These are phyloP conservation scores for Aspergillus sp. DNA, from an alignment of 2,329 filamentous ascomycete species.

Conservation along the genomic window DNA sequence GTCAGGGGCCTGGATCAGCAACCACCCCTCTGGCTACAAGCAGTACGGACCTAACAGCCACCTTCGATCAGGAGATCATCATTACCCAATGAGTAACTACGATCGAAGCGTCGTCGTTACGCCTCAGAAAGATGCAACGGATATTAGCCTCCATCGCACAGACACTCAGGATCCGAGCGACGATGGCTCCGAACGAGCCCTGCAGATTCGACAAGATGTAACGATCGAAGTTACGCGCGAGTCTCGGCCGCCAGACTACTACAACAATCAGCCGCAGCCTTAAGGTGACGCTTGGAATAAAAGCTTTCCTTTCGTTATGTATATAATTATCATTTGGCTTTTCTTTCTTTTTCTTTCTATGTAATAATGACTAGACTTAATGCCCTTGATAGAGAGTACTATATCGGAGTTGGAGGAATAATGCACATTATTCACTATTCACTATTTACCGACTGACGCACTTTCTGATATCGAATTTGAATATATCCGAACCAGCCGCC, in stretches of 20 bases:
- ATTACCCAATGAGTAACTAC: constrained; percentile 33
- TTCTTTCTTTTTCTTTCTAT: neutral
- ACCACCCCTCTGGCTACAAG: constrained; percentile 24
- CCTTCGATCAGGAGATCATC: constrained; percentile 29
- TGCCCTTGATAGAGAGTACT: neutral
- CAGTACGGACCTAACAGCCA: constrained; percentile 31
- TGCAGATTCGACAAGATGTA: constrained; percentile 41
- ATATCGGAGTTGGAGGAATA: neutral
- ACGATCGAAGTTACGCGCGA: constrained; percentile 31
- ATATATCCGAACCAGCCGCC: neutral
- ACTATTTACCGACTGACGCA: too few relatives aligned
- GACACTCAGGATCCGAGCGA: constrained; percentile 35
- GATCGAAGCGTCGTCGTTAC: constrained; percentile 25
- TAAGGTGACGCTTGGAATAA: neutral
- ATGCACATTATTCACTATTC: neutral
- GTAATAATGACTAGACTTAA: neutral
- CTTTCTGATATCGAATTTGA: too few relatives aligned
- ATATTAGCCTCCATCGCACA: constrained; percentile 26
- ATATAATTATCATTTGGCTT: constrained; percentile 1
- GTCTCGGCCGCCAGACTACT: constrained; percentile 14
- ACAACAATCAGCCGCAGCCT: constrained; percentile 1
- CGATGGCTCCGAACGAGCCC: constrained; percentile 36
- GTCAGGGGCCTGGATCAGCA: constrained; percentile 33
- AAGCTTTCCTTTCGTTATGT: neutral
- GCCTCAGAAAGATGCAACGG: constrained; percentile 29